Evolutionary conservation across 2,329 filamentous ascomycete genomes (phyloP).

Genomic region (Pseudogymnoascus sp.): DNA sequence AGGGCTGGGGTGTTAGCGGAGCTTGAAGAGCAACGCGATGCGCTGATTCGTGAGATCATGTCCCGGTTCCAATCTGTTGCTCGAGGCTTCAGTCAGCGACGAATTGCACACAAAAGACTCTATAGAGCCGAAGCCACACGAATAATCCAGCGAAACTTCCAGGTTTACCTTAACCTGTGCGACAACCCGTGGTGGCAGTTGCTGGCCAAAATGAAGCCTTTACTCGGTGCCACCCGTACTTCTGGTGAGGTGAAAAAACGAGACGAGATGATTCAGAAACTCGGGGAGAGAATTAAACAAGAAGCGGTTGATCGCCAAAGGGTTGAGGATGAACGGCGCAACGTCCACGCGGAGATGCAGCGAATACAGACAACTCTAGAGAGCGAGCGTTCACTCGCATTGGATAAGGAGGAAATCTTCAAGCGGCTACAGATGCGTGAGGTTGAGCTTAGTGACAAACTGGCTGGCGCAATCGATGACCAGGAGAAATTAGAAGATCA

Average conservation of each 20-base stretch:
- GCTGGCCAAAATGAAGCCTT: slow-evolving; percentile 87
- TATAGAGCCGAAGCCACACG: slow-evolving; percentile 91
- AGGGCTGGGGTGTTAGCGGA: slow-evolving; percentile 91
- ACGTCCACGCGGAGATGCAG: slow-evolving; percentile 78
- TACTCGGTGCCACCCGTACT: slow-evolving; percentile 85
- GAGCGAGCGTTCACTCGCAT: slow-evolving; percentile 85
- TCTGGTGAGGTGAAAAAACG: slow-evolving; percentile 90
- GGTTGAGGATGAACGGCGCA: slow-evolving; percentile 83
- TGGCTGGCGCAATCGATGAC: slow-evolving; percentile 84
- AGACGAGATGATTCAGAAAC: slow-evolving; percentile 83
- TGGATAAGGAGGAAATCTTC: slow-evolving; percentile 99
- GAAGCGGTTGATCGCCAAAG: slow-evolving; percentile 68
- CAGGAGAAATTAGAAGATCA: slow-evolving; percentile 92
- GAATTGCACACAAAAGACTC: slow-evolving; percentile 83
- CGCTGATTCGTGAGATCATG: slow-evolving; percentile 90
- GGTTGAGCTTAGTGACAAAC: slow-evolving; percentile 82
- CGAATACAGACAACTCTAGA: slow-evolving; percentile 90
- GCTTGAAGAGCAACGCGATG: slow-evolving; percentile 89
- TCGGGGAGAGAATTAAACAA: slow-evolving; percentile 74
- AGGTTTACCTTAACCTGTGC: slow-evolving; percentile 81
- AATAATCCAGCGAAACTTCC: slow-evolving; percentile 91
- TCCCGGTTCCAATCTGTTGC: slow-evolving; percentile 86
- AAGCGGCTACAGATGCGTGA: slow-evolving; percentile 91
- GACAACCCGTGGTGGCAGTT: slow-evolving; percentile 97
- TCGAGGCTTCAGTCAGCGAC: slow-evolving; percentile 79